phyloP scores from a whole-genome alignment of 257 asterid species.

The Euphrasia confusa region DNA sequence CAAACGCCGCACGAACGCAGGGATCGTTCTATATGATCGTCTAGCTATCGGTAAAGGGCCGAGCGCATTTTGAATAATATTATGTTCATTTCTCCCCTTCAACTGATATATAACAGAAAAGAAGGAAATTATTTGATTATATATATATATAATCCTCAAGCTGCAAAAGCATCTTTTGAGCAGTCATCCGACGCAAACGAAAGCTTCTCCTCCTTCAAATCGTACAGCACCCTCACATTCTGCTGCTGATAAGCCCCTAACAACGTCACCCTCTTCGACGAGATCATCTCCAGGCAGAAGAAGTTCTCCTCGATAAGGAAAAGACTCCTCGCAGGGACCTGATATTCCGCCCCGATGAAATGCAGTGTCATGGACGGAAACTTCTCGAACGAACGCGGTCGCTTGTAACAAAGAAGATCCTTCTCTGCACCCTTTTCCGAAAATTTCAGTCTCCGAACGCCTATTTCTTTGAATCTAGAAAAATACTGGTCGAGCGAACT shows the following conservation, averaged over 20 bases:
- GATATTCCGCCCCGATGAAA: slow-evolving; percentile 29
- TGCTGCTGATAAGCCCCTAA: slow-evolving; percentile 36
- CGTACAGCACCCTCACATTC: slow-evolving; percentile 29
- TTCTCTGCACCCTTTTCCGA: neutral
- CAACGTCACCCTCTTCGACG: neutral
- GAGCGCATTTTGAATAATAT: no score
- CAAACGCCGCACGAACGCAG: no score
- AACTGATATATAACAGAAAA: no score
- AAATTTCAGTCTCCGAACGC: neutral
- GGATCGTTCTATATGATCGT: no score
- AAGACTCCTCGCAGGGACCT: slow-evolving; percentile 20
- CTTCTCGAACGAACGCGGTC: neutral
- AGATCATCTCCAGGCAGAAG: slow-evolving; percentile 24
- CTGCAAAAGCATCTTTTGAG: slow-evolving; percentile 12
- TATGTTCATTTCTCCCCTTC: no score
- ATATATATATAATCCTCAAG: no score
- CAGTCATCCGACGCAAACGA: slow-evolving; percentile 33
- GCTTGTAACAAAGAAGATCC: slow-evolving; percentile 22
- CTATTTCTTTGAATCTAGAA: neutral
- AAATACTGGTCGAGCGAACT: slow-evolving; percentile 6
- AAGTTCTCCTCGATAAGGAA: neutral
- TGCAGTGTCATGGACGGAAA: slow-evolving; percentile 26
- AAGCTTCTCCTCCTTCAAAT: slow-evolving; percentile 26
- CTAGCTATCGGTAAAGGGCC: no score
- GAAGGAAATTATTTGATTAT: no score